Evolutionary conservation across 116 monocot species (phyloP).

Genomic region (Papilionanthe hybrid): DNA sequence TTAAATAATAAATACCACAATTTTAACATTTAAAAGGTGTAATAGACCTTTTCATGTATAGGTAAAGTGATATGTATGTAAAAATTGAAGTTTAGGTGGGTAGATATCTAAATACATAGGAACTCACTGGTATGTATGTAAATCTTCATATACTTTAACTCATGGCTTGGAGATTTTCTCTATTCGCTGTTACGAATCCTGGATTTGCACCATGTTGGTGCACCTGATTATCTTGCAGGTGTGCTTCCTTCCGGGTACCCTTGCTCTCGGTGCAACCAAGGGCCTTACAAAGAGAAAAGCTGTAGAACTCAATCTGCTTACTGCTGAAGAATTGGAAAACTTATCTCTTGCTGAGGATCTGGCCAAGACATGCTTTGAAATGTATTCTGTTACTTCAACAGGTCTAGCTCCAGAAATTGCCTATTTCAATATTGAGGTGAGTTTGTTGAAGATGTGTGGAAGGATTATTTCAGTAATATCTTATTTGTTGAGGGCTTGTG

Average conservation of each 20-base stretch:
- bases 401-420: conserved; percentile 97
- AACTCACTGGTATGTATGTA: too few species aligned
- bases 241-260: conserved; percentile 89
- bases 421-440: conserved; percentile 81
- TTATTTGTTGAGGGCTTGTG: background rate
- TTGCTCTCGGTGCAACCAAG: conserved; percentile 96
- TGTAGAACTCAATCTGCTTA: conserved; percentile 46
- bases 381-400: conserved; percentile 92
- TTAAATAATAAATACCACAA: too few species aligned
- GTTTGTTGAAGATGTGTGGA: conserved; percentile 4
- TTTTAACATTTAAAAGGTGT: too few species aligned
- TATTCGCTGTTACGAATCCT: background rate
- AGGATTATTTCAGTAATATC: conserved; percentile 5
- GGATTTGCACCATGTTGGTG: background rate
- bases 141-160: background rate
- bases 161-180: background rate
- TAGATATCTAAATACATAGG: too few species aligned
- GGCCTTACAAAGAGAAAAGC: conserved; percentile 78
- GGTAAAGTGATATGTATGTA: too few species aligned
- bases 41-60: too few species aligned
- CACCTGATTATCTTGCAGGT: conserved; percentile 42
- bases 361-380: conserved; percentile 93
- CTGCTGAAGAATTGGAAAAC: conserved; percentile 66
- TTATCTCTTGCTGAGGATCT: conserved; percentile 91
- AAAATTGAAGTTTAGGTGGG: too few species aligned